Evolutionary conservation across 2,329 filamentous ascomycete species (phyloP).

Genomic region (Penicillium sp.): DNA sequence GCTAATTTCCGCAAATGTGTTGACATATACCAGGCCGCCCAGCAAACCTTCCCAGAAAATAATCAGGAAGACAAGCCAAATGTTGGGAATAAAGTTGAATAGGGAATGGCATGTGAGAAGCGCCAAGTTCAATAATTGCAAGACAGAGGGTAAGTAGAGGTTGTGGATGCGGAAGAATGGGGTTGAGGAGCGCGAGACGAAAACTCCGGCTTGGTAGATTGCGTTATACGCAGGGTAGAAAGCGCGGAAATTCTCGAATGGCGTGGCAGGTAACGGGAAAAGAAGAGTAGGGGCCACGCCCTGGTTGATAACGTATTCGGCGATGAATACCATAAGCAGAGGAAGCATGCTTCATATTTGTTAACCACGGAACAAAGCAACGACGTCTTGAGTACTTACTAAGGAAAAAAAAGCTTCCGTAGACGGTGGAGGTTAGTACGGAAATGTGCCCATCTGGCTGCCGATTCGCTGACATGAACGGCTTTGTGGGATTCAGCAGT

Average conservation of each 20-base stretch:
- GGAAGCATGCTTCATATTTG: constrained; percentile 68
- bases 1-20: constrained; percentile 91
- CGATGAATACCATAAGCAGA: constrained; percentile 85
- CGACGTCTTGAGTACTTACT: constrained; percentile 44
- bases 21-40: constrained; percentile 90
- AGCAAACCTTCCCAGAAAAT: constrained; percentile 94
- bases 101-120: constrained; percentile 74
- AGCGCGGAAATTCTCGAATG: constrained; percentile 75
- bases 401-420: constrained; percentile 67
- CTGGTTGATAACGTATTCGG: constrained; percentile 97
- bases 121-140: constrained; percentile 76
- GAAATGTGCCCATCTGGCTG: constrained; percentile 39
- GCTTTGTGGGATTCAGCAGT: constrained; percentile 20
- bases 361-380: constrained; percentile 10
- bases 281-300: constrained; percentile 86
- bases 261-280: constrained; percentile 73
- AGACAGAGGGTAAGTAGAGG: constrained; percentile 75
- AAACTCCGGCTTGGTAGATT: constrained; percentile 92
- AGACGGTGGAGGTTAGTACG: constrained; percentile 62
- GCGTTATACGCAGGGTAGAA: constrained; percentile 96
- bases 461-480: constrained; percentile 7
- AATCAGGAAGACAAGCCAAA: constrained; percentile 80
- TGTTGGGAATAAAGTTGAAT: constrained; percentile 75
- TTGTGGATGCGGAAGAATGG: constrained; percentile 79
- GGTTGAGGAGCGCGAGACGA: constrained; percentile 86